Evolutionary conservation across 192 early-diverging fungal genomes (phyloP).

Genomic region (Backusella psychrophila): DNA sequence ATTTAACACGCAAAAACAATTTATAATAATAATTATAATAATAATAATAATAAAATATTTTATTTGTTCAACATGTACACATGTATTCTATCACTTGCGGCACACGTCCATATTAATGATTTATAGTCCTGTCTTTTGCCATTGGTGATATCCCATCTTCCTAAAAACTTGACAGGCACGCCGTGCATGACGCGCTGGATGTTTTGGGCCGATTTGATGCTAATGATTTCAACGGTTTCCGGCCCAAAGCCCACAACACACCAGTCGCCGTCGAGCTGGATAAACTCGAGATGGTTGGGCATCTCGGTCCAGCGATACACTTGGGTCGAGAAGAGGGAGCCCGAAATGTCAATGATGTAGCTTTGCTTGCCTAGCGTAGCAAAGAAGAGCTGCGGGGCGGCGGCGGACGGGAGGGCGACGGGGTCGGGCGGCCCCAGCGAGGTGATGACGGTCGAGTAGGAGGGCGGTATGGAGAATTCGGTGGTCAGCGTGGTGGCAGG

Average conservation of each 20-base stretch:
- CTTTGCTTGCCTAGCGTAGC: constrained; percentile 27
- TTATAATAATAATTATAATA: constrained; percentile 2
- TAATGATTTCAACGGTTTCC: constrained; percentile 21
- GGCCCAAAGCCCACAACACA: constrained; percentile 31
- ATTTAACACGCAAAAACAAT: background rate
- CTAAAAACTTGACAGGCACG: constrained; percentile 24
- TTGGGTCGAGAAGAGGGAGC: constrained; percentile 28
- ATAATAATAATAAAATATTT: no score
- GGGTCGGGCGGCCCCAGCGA: constrained; percentile 20
- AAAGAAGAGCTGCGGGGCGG: constrained; percentile 34
- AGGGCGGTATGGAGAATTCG: constrained; percentile 31
- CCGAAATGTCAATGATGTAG: constrained; percentile 32
- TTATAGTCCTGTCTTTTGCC: constrained; percentile 1
- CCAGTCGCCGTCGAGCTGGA: constrained; percentile 7
- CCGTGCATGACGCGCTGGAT: constrained; percentile 23
- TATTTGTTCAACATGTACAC: constrained; percentile 28
- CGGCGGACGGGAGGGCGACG: constrained; percentile 23
- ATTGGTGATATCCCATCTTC: constrained; percentile 8
- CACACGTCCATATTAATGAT: constrained; percentile 28
- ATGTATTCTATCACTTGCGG: constrained; percentile 19
- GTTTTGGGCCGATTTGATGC: constrained; percentile 17
- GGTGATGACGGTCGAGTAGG: constrained; percentile 29
- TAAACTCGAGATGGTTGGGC: constrained; percentile 31
- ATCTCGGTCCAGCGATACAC: constrained; percentile 22
- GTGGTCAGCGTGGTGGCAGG: constrained; percentile 25